phyloP scores from a whole-genome alignment of 192 early-diverging fungal species.

The Chytriomyces confervae region DNA sequence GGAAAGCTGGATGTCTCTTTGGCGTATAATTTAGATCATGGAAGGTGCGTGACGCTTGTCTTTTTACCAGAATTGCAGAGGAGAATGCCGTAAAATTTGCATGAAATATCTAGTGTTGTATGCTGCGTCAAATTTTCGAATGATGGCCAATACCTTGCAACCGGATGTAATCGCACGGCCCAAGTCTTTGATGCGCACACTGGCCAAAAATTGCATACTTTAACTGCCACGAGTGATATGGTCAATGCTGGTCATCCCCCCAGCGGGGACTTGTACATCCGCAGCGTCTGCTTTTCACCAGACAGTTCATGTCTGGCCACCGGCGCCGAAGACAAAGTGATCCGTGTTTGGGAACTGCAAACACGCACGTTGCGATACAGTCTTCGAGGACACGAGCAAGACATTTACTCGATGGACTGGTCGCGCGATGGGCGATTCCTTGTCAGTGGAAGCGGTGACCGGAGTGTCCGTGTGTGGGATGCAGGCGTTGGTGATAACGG shows the following conservation, averaged over 20 bases:
- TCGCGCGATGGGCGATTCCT: slow-evolving; percentile 86
- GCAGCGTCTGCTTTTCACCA: slow-evolving; percentile 94
- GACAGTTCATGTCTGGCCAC: slow-evolving; percentile 90
- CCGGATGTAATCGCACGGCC: slow-evolving; percentile 90
- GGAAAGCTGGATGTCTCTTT: slow-evolving; percentile 42
- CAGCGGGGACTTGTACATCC: slow-evolving; percentile 87
- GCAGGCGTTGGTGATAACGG: slow-evolving; percentile 70
- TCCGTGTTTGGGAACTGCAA: slow-evolving; percentile 74
- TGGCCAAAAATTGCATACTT: slow-evolving; percentile 52
- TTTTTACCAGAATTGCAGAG: not conserved
- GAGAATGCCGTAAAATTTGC: not conserved
- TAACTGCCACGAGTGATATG: slow-evolving; percentile 20
- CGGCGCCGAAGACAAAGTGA: slow-evolving; percentile 94
- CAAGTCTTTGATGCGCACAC: slow-evolving; percentile 87
- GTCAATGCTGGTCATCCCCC: slow-evolving; percentile 5
- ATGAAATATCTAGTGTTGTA: slow-evolving; percentile 73
- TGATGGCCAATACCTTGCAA: slow-evolving; percentile 90
- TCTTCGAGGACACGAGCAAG: slow-evolving; percentile 89
- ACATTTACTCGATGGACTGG: slow-evolving; percentile 97
- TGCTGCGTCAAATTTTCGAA: slow-evolving; percentile 96
- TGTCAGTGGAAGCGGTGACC: slow-evolving; percentile 76
- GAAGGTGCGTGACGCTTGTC: slow-evolving; percentile 42
- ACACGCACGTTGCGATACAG: slow-evolving; percentile 43
- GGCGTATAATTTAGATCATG: slow-evolving; percentile 63
- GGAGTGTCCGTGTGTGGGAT: slow-evolving; percentile 77